These are phyloP conservation scores for Magnolia officinalis DNA, from an alignment of 164 flowering plant species.

Conservation along the genomic window DNA sequence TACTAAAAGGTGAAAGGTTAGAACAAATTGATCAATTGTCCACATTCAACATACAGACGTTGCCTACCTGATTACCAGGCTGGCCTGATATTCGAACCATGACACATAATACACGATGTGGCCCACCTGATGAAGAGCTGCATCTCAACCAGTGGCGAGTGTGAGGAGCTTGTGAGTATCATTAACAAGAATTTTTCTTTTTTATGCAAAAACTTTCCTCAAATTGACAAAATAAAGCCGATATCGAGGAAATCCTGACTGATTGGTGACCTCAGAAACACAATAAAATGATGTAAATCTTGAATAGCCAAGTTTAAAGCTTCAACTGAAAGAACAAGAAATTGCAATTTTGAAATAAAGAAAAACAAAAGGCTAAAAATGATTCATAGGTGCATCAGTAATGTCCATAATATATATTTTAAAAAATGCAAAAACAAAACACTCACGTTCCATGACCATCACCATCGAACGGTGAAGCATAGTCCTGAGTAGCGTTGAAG, in stretches of 20 bases:
- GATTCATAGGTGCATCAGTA: not conserved
- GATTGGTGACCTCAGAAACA: too few relatives aligned
- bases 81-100: not conserved
- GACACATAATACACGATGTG: not conserved
- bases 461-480: slow-evolving; percentile 94
- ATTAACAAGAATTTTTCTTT: too few relatives aligned
- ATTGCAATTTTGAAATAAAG: too few relatives aligned
- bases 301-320: too few relatives aligned
- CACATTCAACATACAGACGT: not conserved
- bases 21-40: not conserved
- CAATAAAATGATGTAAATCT: too few relatives aligned
- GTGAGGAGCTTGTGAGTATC: too few relatives aligned
- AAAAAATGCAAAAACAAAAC: not conserved
- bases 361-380: too few relatives aligned
- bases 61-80: not conserved
- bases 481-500: slow-evolving; percentile 84
- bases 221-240: too few relatives aligned
- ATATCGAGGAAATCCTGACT: too few relatives aligned
- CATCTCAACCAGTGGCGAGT: not conserved
- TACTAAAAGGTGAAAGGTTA: not conserved
- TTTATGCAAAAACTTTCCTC: too few relatives aligned
- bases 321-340: too few relatives aligned
- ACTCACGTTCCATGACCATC: slow-evolving; percentile 99
- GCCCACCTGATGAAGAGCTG: not conserved
- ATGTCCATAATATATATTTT: not conserved